phyloP scores from a whole-genome alignment of 768 basidiomycete species.

The Infundibulicybe gibba region DNA sequence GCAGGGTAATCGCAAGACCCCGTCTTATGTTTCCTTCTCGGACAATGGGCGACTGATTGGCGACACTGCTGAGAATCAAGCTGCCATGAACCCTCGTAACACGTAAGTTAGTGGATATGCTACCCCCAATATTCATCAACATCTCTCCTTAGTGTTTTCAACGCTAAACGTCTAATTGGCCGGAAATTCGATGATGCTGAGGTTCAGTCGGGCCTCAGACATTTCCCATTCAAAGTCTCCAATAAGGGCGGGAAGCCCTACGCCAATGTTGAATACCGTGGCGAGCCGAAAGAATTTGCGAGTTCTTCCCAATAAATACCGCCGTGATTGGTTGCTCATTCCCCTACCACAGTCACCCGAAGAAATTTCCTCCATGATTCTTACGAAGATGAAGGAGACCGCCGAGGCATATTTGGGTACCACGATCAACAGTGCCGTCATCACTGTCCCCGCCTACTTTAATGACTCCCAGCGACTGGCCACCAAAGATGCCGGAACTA shows the following conservation, averaged over 20 bases:
- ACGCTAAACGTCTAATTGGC: too few relatives aligned
- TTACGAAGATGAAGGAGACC: too few relatives aligned
- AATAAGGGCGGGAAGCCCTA: too few relatives aligned
- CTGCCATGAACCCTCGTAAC: conserved; percentile 94
- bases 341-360: conserved; percentile 86
- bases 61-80: conserved; percentile 96
- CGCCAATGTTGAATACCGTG: too few relatives aligned
- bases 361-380: too few relatives aligned
- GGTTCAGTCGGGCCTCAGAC: too few relatives aligned
- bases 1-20: conserved; percentile 89
- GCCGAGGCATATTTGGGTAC: too few relatives aligned
- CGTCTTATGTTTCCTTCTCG: conserved; percentile 91
- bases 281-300: too few relatives aligned
- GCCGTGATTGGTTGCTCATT: conserved; percentile 46
- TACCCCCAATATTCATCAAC: conserved; percentile 22
- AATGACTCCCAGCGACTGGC: conserved; percentile 97
- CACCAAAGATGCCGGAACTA: conserved; percentile 92
- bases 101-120: conserved; percentile 37
- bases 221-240: too few relatives aligned
- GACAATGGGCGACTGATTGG: conserved; percentile 94
- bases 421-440: too few relatives aligned
- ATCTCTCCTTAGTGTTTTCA: neutral
- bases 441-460: conserved; percentile 53
- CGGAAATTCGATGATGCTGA: too few relatives aligned
- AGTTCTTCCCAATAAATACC: conserved; percentile 1